These are phyloP conservation scores for Cyclospora cayetanensis DNA, from an alignment of 169 alveolate species.

Conservation along the genomic window DNA sequence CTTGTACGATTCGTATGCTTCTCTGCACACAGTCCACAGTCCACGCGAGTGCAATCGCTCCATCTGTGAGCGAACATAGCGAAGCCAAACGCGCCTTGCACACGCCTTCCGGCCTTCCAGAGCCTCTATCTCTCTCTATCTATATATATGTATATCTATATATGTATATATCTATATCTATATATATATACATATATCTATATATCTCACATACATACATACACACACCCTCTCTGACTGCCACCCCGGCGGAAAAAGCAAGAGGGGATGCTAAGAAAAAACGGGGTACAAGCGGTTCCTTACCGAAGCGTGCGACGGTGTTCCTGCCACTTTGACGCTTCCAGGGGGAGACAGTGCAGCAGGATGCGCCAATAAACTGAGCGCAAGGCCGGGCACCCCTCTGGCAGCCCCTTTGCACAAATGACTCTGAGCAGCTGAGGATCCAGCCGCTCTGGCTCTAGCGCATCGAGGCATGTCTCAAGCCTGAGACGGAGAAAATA, in stretches of 20 bases:
- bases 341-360: conserved; percentile 57
- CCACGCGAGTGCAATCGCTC: too few species aligned
- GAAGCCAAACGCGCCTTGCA: too few species aligned
- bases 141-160: too few species aligned
- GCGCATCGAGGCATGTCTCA: conserved; percentile 51
- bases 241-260: neutral
- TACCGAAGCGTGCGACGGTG: conserved; percentile 42
- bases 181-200: too few species aligned
- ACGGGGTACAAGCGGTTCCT: neutral
- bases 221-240: too few species aligned
- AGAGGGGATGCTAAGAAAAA: neutral
- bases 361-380: conserved; percentile 69
- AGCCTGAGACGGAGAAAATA: neutral
- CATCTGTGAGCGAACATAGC: too few species aligned
- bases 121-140: too few species aligned
- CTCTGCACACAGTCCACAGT: conserved; percentile 22
- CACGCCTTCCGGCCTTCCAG: too few species aligned
- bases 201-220: too few species aligned
- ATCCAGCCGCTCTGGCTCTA: conserved; percentile 35
- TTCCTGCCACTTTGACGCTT: conserved; percentile 59
- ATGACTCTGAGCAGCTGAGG: conserved; percentile 15
- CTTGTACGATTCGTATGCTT: conserved; percentile 61
- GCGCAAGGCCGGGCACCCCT: conserved; percentile 69
- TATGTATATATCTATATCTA: too few species aligned
- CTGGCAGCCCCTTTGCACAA: conserved; percentile 70